phyloP scores from a whole-genome alignment of 1,284 basidiomycete genomes.

The Neonothopanus nambi region DNA sequence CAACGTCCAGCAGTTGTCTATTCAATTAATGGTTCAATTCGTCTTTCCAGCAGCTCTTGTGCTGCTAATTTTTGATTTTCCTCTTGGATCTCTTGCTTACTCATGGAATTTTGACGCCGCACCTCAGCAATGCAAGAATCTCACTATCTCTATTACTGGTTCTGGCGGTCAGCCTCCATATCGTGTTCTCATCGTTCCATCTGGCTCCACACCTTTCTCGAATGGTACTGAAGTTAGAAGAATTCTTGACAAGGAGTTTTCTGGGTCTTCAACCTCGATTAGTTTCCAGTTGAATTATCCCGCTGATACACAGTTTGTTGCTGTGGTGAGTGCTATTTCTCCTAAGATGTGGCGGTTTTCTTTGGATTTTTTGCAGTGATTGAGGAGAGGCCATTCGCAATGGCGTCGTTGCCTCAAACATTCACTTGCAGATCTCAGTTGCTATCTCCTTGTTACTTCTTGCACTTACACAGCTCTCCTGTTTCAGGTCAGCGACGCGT shows the following conservation, averaged over 20 bases:
- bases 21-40: neutral
- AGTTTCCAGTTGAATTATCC: conserved; percentile 68
- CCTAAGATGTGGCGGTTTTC: neutral
- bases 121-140: conserved; percentile 65
- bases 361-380: neutral
- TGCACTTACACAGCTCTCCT: neutral
- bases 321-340: conserved; percentile 58
- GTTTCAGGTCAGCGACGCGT: conserved; percentile 65
- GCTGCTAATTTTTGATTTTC: conserved; percentile 28
- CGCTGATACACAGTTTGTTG: conserved; percentile 67
- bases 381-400: neutral
- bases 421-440: too few species aligned
- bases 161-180: conserved; percentile 62
- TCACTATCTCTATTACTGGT: conserved; percentile 56
- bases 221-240: conserved; percentile 64
- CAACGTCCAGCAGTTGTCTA: neutral
- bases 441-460: neutral
- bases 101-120: conserved; percentile 58
- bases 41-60: conserved; percentile 3
- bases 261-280: conserved; percentile 37
- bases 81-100: conserved; percentile 43
- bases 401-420: neutral
- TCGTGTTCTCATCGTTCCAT: conserved; percentile 63
- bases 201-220: conserved; percentile 58
- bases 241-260: conserved; percentile 58